A percentile compares a stretch with the other conserved stretches of the same genome.
Conservation (phyloP, 2,329 filamentous ascomycete genomes). For the Leptodontidium sp. region DNA sequence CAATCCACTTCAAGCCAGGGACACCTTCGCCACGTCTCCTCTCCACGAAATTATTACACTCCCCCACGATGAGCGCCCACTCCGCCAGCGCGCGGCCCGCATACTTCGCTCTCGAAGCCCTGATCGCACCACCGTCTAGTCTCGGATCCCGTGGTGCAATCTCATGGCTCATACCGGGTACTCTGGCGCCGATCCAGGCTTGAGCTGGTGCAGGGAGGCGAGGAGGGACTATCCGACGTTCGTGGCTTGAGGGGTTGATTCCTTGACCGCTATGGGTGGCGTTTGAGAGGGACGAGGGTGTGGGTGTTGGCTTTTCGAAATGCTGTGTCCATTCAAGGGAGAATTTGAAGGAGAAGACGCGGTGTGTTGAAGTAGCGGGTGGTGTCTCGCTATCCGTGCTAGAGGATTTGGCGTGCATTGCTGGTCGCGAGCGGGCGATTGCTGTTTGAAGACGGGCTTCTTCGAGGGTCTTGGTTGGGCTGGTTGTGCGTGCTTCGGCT, state of each 20-base stretch:
- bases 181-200: slow-evolving; percentile 59
- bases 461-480: slow-evolving; percentile 57
- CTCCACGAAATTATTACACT: slow-evolving; percentile 85
- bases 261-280: slow-evolving; percentile 22
- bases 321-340: slow-evolving; percentile 70
- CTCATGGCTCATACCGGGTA: slow-evolving; percentile 41
- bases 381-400: slow-evolving; percentile 65
- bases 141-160: slow-evolving; percentile 40
- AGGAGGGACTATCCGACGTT: slow-evolving; percentile 72
- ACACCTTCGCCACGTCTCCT: slow-evolving; percentile 78
- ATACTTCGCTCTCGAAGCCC: slow-evolving; percentile 60
- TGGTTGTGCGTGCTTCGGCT: slow-evolving; percentile 19
- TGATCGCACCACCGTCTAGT: slow-evolving; percentile 30
- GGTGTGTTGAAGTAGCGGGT: slow-evolving; percentile 53
- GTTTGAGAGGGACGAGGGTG: background rate
- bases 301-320: slow-evolving; percentile 48
- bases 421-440: slow-evolving; percentile 50
- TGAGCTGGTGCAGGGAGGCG: slow-evolving; percentile 77
- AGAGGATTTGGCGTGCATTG: slow-evolving; percentile 57
- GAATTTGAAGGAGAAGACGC: slow-evolving; percentile 75
- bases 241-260: slow-evolving; percentile 40
- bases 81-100: slow-evolving; percentile 78
- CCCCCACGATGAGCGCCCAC: slow-evolving; percentile 77
- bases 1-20: slow-evolving; percentile 69
- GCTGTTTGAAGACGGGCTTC: slow-evolving; percentile 59